phyloP scores from a whole-genome alignment of 2,329 filamentous ascomycete species.

The Dactylella cylindrospora region DNA sequence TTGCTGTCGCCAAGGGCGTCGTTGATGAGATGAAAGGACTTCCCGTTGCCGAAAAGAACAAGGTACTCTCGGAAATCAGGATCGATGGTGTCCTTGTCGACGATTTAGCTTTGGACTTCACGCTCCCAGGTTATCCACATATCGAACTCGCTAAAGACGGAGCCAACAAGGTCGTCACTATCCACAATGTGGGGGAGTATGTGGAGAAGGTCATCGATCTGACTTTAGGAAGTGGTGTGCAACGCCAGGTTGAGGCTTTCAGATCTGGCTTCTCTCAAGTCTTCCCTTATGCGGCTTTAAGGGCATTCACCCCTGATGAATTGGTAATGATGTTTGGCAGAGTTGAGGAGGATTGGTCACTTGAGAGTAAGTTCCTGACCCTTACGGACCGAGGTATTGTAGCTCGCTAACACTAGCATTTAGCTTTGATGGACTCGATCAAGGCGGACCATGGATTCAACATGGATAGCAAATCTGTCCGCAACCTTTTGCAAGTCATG shows the following conservation, averaged over 20 bases:
- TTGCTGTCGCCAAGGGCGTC: constrained; percentile 76
- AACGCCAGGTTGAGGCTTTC: constrained; percentile 87
- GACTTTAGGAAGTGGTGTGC: constrained; percentile 85
- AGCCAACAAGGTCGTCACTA: constrained; percentile 72
- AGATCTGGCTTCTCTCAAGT: constrained; percentile 88
- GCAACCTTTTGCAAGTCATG: constrained; percentile 91
- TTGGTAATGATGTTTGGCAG: constrained; percentile 91
- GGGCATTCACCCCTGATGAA: constrained; percentile 92
- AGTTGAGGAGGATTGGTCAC: constrained; percentile 92
- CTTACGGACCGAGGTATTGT: constrained; percentile 15
- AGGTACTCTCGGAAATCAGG: constrained; percentile 67
- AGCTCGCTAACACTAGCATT: constrained; percentile 50
- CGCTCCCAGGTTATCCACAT: constrained; percentile 81
- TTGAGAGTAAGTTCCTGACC: constrained; percentile 73
- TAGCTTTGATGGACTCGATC: constrained; percentile 94
- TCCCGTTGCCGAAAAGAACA: constrained; percentile 68
- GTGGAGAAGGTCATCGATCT: constrained; percentile 87
- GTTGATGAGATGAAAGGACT: constrained; percentile 72
- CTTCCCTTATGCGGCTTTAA: constrained; percentile 89
- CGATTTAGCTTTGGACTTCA: constrained; percentile 90
- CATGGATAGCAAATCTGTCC: constrained; percentile 94
- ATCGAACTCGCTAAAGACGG: constrained; percentile 81
- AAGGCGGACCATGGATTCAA: constrained; percentile 99
- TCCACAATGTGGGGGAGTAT: constrained; percentile 87
- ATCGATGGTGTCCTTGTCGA: constrained; percentile 78